A percentile compares a stretch with the other conserved stretches of the same genome.
phyloP scores from a whole-genome alignment of 2,329 filamentous ascomycete species.

The Venturia nashicola region DNA sequence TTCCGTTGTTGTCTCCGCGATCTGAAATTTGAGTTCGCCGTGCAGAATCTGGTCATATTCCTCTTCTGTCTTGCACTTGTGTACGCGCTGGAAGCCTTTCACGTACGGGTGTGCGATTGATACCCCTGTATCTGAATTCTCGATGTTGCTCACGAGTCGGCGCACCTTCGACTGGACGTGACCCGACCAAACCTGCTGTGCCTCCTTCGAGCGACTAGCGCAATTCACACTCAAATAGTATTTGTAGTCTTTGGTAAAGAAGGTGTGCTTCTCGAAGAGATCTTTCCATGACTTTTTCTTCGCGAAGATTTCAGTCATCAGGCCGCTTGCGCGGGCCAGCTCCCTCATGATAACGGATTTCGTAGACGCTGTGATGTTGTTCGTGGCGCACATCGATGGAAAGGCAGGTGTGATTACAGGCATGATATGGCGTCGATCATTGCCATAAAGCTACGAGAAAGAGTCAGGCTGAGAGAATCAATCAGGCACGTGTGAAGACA shows the following conservation, averaged over 20 bases:
- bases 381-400: conserved; percentile 94
- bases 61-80: conserved; percentile 52
- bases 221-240: conserved; percentile 88
- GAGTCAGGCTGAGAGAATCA: conserved; percentile 13
- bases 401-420: conserved; percentile 97
- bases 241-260: conserved; percentile 88
- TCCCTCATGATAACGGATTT: conserved; percentile 75
- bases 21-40: conserved; percentile 30
- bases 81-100: conserved; percentile 78
- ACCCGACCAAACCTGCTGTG: conserved; percentile 78
- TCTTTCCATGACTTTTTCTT: conserved; percentile 75
- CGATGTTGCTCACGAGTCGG: conserved; percentile 69
- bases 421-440: conserved; percentile 83
- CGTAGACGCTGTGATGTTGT: conserved; percentile 82
- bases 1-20: conserved; percentile 29
- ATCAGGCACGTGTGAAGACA: conserved; percentile 13
- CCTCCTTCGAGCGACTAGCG: conserved; percentile 70
- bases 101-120: conserved; percentile 81
- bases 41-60: conserved; percentile 50
- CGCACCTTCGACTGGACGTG: conserved; percentile 89
- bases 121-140: conserved; percentile 62
- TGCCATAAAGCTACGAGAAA: conserved; percentile 52
- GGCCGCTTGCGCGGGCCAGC: conserved; percentile 61
- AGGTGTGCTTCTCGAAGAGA: conserved; percentile 78
- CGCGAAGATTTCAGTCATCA: conserved; percentile 67